These are phyloP conservation scores for Theileria equi DNA, from an alignment of 169 alveolate species.

Conservation along the genomic window DNA sequence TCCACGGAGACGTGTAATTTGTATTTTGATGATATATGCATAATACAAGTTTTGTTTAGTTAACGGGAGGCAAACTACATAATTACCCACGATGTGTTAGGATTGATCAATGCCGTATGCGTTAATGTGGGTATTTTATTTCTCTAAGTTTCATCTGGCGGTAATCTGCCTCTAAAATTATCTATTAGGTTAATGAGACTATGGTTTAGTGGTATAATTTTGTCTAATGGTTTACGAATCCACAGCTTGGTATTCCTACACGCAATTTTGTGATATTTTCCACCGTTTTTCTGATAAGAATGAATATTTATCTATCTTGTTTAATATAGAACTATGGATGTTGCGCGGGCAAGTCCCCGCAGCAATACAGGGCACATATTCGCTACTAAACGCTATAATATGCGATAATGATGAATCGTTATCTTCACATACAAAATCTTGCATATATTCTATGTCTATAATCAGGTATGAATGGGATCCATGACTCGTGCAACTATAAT, in stretches of 20 bases:
- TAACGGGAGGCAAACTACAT: no score
- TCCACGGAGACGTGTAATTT: no score
- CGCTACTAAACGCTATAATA: conserved; percentile 32
- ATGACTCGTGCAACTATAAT: background rate
- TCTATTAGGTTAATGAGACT: background rate
- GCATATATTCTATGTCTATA: conserved; percentile 53
- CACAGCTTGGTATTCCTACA: conserved; percentile 61
- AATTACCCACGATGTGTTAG: no score
- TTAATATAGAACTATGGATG: conserved; percentile 55
- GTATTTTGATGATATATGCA: no score
- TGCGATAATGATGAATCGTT: conserved; percentile 24
- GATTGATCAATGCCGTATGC: no score
- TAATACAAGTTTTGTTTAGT: no score
- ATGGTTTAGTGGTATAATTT: background rate
- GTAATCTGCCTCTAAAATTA: no score
- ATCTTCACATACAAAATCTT: conserved; percentile 9
- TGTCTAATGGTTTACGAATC: conserved; percentile 37
- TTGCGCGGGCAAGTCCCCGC: conserved; percentile 58
- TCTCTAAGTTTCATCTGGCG: no score
- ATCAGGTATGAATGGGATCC: conserved; percentile 40
- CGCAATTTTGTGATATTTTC: conserved; percentile 38
- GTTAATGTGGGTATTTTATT: no score
- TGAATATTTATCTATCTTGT: conserved; percentile 38
- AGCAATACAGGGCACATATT: conserved; percentile 50
- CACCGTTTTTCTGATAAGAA: conserved; percentile 26